Conservation (phyloP, 2,329 filamentous ascomycete genomes). For the Hirsutella minnesotensis region DNA sequence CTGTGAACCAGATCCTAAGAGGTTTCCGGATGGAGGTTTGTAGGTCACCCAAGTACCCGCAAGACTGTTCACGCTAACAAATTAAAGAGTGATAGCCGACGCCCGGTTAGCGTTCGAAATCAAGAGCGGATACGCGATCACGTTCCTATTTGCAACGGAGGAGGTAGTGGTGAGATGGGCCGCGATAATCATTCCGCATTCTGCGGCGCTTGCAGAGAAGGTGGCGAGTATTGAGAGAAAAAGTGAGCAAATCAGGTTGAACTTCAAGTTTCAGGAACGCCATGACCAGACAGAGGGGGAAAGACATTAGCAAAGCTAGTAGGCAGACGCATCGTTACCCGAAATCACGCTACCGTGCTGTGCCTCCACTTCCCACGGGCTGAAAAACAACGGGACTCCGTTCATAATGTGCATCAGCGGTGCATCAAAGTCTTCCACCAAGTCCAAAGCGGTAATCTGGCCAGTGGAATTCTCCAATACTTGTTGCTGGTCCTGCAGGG, state of each 20-base stretch:
- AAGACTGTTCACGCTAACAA: background rate
- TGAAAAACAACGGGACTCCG: background rate
- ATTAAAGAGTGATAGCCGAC: background rate
- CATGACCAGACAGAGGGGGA: background rate
- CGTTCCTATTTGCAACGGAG: background rate
- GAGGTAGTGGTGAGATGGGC: background rate
- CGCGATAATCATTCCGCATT: background rate
- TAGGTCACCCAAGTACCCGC: background rate
- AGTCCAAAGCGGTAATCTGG: background rate
- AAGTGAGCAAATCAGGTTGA: background rate
- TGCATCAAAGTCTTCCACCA: background rate
- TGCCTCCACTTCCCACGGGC: background rate
- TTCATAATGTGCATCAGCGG: slow-evolving; percentile 1
- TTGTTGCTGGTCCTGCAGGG: background rate
- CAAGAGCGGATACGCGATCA: slow-evolving; percentile 1
- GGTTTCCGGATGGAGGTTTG: background rate
- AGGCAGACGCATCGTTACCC: background rate
- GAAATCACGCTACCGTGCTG: background rate
- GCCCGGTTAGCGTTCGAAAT: background rate
- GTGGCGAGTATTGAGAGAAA: background rate
- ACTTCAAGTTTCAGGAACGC: slow-evolving; percentile 1
- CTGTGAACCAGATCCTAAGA: background rate
- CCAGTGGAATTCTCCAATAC: background rate
- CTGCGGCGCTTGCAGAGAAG: slow-evolving; percentile 1
- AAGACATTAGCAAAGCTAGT: background rate